A percentile compares a stretch with the other conserved stretches of the same genome.
Evolutionary conservation across 1,284 basidiomycete species (phyloP).

Genomic region (Microbotryomycetes sp.): DNA sequence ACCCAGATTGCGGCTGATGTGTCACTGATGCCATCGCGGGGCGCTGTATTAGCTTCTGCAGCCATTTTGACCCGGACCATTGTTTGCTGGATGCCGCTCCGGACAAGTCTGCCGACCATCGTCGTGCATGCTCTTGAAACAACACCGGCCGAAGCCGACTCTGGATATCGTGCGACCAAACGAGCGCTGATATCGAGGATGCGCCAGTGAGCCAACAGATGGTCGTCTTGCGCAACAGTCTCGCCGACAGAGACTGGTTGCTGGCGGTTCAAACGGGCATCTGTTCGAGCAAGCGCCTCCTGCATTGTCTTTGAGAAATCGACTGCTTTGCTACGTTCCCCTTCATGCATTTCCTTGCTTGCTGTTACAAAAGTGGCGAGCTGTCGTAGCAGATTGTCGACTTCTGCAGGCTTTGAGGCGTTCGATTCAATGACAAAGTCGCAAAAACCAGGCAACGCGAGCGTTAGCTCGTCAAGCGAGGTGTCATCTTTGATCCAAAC

Average conservation of each 20-base stretch:
- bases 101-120: too few species aligned
- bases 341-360: too few species aligned
- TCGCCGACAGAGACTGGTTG: too few species aligned
- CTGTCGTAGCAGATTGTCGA: neutral
- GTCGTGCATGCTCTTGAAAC: conserved; percentile 47
- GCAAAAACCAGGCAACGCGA: neutral
- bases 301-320: too few species aligned
- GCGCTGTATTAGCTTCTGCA: conserved; percentile 3
- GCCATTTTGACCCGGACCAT: conserved; percentile 46
- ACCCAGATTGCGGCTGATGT: conserved; percentile 67
- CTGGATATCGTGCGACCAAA: neutral
- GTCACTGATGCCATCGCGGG: conserved; percentile 46
- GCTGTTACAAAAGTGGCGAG: neutral
- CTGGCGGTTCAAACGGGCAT: too few species aligned
- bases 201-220: conserved; percentile 11
- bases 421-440: neutral
- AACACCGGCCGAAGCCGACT: neutral
- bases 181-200: conserved; percentile 20
- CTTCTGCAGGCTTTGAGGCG: neutral
- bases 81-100: conserved; percentile 52
- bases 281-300: too few species aligned
- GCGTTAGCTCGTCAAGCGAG: neutral
- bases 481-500: neutral
- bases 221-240: too few species aligned
- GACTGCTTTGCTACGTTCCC: too few species aligned